A percentile compares a stretch with the other conserved stretches of the same genome.
phyloP scores from a whole-genome alignment of 2,329 filamentous ascomycete species.

The Tolypocladium album region DNA sequence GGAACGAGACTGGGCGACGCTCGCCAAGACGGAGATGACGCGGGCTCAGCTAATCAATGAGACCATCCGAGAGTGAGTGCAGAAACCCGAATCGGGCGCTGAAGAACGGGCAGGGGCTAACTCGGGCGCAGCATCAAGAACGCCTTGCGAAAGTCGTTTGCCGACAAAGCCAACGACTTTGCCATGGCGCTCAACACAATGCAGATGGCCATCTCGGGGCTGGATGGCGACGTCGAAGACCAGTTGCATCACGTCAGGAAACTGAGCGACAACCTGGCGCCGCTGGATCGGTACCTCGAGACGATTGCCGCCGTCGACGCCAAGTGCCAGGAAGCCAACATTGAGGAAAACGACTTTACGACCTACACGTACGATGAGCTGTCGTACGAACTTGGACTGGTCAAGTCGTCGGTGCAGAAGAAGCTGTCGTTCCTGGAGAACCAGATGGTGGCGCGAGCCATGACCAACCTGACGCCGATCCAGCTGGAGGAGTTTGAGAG shows the following conservation, averaged over 20 bases:
- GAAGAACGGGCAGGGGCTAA: neutral
- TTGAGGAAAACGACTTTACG: conserved; percentile 99
- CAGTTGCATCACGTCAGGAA: conserved; percentile 80
- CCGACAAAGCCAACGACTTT: conserved; percentile 97
- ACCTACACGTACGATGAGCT: conserved; percentile 98
- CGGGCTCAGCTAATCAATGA: conserved; percentile 94
- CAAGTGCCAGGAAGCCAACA: conserved; percentile 92
- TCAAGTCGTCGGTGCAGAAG: conserved; percentile 87
- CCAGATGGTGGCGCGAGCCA: conserved; percentile 94
- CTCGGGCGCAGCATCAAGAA: conserved; percentile 68
- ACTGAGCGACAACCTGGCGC: conserved; percentile 74
- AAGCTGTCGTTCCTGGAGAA: conserved; percentile 96
- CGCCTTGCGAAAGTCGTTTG: conserved; percentile 79
- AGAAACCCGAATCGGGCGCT: neutral
- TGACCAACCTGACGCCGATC: conserved; percentile 98
- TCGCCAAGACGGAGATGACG: conserved; percentile 77
- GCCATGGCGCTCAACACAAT: conserved; percentile 90
- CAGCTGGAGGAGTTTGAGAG: conserved; percentile 98
- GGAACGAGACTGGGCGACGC: conserved; percentile 68
- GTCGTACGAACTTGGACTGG: conserved; percentile 82
- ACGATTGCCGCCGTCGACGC: conserved; percentile 78
- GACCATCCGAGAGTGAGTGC: conserved; percentile 77
- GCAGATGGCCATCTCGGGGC: conserved; percentile 87
- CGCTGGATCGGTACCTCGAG: conserved; percentile 82
- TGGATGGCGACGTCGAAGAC: conserved; percentile 94